Evolutionary conservation across 2,329 filamentous ascomycete species (phyloP).

Genomic region (Fusarium camptoceras): DNA sequence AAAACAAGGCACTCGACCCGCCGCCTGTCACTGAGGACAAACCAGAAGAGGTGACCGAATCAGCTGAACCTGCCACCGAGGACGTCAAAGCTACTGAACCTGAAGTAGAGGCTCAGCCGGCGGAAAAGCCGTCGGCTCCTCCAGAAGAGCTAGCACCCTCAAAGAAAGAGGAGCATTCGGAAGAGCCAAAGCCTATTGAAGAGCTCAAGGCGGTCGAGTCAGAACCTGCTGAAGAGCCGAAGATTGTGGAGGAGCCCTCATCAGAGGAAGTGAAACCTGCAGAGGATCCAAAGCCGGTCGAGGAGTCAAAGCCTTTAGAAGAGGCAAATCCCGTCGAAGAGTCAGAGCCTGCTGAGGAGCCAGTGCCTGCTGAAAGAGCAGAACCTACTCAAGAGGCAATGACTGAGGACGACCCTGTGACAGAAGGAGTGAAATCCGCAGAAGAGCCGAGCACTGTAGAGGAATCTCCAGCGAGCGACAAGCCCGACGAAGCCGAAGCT

Average conservation of each 20-base stretch:
- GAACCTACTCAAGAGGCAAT: background rate
- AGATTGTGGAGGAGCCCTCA: background rate
- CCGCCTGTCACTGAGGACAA: slow-evolving; percentile 2
- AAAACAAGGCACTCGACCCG: slow-evolving; percentile 9
- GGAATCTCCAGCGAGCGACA: background rate
- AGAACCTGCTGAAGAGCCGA: background rate
- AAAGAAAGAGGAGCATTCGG: background rate
- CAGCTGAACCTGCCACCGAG: slow-evolving; percentile 4
- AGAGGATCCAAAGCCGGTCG: background rate
- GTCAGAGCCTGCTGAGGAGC: background rate
- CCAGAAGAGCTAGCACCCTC: slow-evolving; percentile 2
- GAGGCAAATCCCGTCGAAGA: background rate
- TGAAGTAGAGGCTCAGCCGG: slow-evolving; percentile 12
- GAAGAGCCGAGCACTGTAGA: background rate
- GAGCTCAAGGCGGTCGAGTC: slow-evolving; percentile 1
- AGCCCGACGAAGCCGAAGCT: slow-evolving; percentile 8
- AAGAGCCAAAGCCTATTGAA: background rate
- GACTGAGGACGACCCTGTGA: background rate
- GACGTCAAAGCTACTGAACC: slow-evolving; percentile 14
- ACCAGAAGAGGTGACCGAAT: slow-evolving; percentile 6
- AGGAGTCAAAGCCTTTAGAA: background rate
- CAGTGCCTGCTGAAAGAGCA: background rate
- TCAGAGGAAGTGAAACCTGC: background rate
- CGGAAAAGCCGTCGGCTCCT: background rate
- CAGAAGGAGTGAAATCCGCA: slow-evolving; percentile 1